Evolutionary conservation across 768 basidiomycete genomes (phyloP).

Genomic region (Trametes punicea): DNA sequence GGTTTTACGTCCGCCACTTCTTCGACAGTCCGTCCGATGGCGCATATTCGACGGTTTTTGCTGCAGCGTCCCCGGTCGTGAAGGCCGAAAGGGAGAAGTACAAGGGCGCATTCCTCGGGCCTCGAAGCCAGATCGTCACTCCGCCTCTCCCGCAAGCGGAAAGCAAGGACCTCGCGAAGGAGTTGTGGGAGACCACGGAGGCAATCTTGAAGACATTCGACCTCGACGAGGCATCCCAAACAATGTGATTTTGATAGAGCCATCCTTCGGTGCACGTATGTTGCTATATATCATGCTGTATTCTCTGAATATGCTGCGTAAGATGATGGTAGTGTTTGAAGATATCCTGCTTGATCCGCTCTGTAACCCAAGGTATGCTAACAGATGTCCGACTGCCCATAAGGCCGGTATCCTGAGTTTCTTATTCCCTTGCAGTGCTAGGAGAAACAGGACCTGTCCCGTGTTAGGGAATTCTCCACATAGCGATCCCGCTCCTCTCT

Average conservation of each 20-base stretch:
- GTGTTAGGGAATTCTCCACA: constrained; percentile 62
- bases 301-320: too few species aligned
- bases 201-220: constrained; percentile 30
- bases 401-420: too few species aligned
- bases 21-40: constrained; percentile 33
- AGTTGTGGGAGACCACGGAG: constrained; percentile 40
- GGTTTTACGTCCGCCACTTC: constrained; percentile 25
- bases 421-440: too few species aligned
- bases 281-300: too few species aligned
- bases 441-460: too few species aligned
- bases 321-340: too few species aligned
- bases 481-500: constrained; percentile 58
- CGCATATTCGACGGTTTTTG: constrained; percentile 37
- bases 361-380: too few species aligned
- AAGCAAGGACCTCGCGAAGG: constrained; percentile 34
- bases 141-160: constrained; percentile 27
- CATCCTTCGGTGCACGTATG: too few species aligned
- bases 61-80: constrained; percentile 38
- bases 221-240: too few species aligned
- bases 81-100: constrained; percentile 32
- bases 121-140: constrained; percentile 31
- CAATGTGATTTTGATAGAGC: too few species aligned
- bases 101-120: constrained; percentile 38
- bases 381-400: too few species aligned
- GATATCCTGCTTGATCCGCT: too few species aligned